These are phyloP conservation scores for Corymbia citriodora DNA, from an alignment of 441 rosid species.

Conservation along the genomic window DNA sequence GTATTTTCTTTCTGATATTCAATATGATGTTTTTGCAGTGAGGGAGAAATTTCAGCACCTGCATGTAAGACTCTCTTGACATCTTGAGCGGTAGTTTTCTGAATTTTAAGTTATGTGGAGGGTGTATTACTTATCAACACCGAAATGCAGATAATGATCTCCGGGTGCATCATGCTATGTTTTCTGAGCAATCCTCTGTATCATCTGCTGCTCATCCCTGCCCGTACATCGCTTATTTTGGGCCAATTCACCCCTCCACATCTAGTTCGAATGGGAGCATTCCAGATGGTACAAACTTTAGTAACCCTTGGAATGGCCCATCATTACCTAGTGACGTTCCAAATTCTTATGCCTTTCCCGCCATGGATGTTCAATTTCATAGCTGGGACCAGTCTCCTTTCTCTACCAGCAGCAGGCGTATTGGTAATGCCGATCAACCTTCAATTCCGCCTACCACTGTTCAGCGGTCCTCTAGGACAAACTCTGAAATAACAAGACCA, in stretches of 20 bases:
- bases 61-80: slow-evolving; percentile 59
- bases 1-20: neutral
- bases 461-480: slow-evolving; percentile 57
- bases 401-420: slow-evolving; percentile 47
- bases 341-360: slow-evolving; percentile 63
- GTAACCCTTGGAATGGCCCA: slow-evolving; percentile 75
- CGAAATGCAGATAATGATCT: slow-evolving; percentile 75
- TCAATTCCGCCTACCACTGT: slow-evolving; percentile 38
- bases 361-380: slow-evolving; percentile 72
- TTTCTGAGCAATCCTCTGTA: slow-evolving; percentile 63
- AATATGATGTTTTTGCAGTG: slow-evolving; percentile 42
- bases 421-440: slow-evolving; percentile 56
- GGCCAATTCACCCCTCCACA: slow-evolving; percentile 80
- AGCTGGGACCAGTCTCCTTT: slow-evolving; percentile 87
- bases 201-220: slow-evolving; percentile 78
- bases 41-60: slow-evolving; percentile 72
- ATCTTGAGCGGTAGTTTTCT: neutral
- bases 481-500: slow-evolving; percentile 62
- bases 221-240: slow-evolving; percentile 85
- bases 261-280: slow-evolving; percentile 61
- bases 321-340: slow-evolving; percentile 34
- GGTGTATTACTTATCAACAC: neutral
- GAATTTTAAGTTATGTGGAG: neutral
- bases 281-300: slow-evolving; percentile 67
- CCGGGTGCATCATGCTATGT: slow-evolving; percentile 71